Percentiles rank a stretch among this genome's conserved stretches.
Evolutionary conservation across 371 early-diverging fungal species (phyloP).

Genomic region (Circinella umbellata): DNA sequence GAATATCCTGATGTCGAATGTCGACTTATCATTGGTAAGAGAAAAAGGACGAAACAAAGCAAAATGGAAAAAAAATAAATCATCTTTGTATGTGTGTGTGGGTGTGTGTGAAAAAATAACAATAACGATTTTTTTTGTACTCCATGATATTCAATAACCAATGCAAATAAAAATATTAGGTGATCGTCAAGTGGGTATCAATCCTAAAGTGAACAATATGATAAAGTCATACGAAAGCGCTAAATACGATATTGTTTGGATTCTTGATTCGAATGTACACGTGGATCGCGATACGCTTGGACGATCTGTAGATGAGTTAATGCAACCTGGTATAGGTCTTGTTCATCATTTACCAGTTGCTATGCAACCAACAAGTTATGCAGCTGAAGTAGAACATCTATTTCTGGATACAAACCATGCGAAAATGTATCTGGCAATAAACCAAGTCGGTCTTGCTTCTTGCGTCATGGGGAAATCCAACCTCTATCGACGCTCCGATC

Average conservation of each 20-base stretch:
- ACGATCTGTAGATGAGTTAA: constrained; percentile 76
- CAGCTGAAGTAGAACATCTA: constrained; percentile 83
- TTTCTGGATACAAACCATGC: constrained; percentile 93
- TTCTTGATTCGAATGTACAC: constrained; percentile 89
- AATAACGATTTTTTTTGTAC: too few relatives aligned
- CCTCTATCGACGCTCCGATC: constrained; percentile 84
- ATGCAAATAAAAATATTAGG: constrained; percentile 45
- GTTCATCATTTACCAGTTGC: constrained; percentile 93
- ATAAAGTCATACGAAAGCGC: constrained; percentile 78
- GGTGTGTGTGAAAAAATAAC: too few relatives aligned
- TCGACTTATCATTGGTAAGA: constrained; percentile 56
- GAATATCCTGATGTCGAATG: constrained; percentile 76
- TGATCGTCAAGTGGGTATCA: constrained; percentile 73
- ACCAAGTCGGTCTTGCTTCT: constrained; percentile 78
- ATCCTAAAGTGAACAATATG: constrained; percentile 97
- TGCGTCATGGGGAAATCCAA: constrained; percentile 96
- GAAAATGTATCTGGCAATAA: constrained; percentile 92
- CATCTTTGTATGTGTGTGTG: not conserved
- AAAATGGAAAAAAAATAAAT: too few relatives aligned
- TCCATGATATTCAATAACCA: too few relatives aligned
- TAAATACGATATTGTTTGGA: constrained; percentile 92
- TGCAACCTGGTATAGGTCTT: constrained; percentile 81
- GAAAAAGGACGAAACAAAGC: not conserved
- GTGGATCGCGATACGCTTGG: constrained; percentile 77
- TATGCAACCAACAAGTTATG: constrained; percentile 71